Evolutionary conservation across 768 basidiomycete genomes (phyloP), one percentile per base, ranked within the genome.

Genomic region (Pleurotus djamor): DNA sequence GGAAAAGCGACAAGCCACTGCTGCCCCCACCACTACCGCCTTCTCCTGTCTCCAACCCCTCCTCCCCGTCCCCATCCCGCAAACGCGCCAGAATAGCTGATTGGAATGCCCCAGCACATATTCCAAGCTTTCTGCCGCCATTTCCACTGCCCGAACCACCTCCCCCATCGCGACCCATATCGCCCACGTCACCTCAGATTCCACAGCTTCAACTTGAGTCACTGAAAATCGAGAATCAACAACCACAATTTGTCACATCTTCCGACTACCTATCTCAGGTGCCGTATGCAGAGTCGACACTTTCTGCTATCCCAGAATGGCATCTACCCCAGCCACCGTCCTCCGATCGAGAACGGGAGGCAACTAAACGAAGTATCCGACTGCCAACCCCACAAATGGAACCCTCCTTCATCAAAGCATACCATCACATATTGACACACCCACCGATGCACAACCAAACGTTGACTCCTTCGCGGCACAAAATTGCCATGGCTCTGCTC

Each of bases 401-500:
- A 62, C 87, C 81, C 2, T 78, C 89, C 1, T 80, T 92, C 34
- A 69, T 89, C 45, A 74, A 77, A 10, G 90, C 88, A 4, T 92
- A 90, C 66, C 91, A 90, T 62, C 86, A 92, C 63, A 87, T 91
- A 60, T 79, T 91, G 52, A 91, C 87, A 0, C 84, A 91, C 63
- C 87, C 88, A 0, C 68, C 79, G 0, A 72, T 75, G 55, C 74
- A 78, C 0, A 75, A 76, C 4, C 68, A 14, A 16, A 65, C 81
- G 8, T 72, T 83, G 3, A 89, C 84, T 56, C 84, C 86, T 34
- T 73, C 84, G 4, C 82, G 88, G 47, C 90, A 92, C 72, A 86
- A 84, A 66, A 85, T 92, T n/a, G 86, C 88, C 4, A 84, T 92
- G 81, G 79, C 86, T 0, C 74, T 92, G 7, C 78, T 92, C 37